Base-by-base conservation (phyloP, 2,329 filamentous ascomycete genomes). In the Piedraia hortae region DNA sequence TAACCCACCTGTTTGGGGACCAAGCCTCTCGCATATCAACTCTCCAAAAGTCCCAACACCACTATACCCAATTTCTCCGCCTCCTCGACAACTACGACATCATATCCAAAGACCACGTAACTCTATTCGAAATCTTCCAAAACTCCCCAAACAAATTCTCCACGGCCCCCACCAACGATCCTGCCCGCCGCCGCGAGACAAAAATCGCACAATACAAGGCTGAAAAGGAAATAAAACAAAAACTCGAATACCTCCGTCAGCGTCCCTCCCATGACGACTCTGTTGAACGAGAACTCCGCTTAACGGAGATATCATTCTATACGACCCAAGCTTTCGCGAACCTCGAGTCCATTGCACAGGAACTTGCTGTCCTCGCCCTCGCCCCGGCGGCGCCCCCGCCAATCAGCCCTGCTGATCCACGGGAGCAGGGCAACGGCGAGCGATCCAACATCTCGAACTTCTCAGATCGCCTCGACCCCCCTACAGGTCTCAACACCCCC, bases 181-280 rank as follows among this genome's bases (percentile, higher is more conserved):
- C 74, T 3, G 60, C 67, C 10, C 60, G 64, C 14, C 60, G 70
- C 29, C 59, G 85, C 33, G 68, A 80, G 25, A 63, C 66, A 20
- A 97, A 93, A 48, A 89, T 97, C 33, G 59, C 64, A 19, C 65
- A 72, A 28, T 91, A 78, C 47, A 67, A 63, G 35, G 62, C 73
- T 22, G 85, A 93, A 44, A 90, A 85, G 43, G 65, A 71, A 29
- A 47, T 97, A 27, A 78, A 75, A 45, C 57, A 65, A 32, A 80
- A 71, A 43, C 54, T 93, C n/a, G 73, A 77, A 49, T 61, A 65
- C 34, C 48, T 68, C 10, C 50, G 53, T 18, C 50, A 56, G 28
- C 63, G 71, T 27, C 58, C 62, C 20, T 52, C 48, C 17, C 64
- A 68, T 20, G 85, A 93, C 36, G 85, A 97, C 25, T 73, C 80